A percentile compares a stretch with the other conserved stretches of the same genome.
phyloP scores from a whole-genome alignment of 305 asterid genomes.

The Rubia peregrina region DNA sequence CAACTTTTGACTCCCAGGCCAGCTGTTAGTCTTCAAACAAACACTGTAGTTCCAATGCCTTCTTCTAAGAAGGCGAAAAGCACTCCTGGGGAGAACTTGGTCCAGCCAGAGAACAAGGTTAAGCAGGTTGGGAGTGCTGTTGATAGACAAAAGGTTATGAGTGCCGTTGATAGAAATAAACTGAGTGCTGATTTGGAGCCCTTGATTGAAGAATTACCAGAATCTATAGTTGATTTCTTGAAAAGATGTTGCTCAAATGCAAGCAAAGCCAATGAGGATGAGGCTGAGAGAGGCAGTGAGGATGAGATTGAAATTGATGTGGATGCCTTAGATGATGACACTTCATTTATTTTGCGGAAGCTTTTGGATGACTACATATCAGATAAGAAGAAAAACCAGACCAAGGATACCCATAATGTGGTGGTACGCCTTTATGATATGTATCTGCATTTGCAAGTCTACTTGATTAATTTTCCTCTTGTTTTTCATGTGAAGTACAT shows the following conservation, averaged over 20 bases:
- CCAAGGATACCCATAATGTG: conserved; percentile 31
- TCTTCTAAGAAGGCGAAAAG: conserved; percentile 56
- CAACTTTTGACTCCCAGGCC: conserved; percentile 39
- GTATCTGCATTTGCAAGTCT: too few species aligned
- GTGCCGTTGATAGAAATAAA: conserved; percentile 46
- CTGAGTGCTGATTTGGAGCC: conserved; percentile 53
- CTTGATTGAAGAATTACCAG: conserved; percentile 54
- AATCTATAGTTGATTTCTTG: conserved; percentile 50
- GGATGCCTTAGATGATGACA: conserved; percentile 53
- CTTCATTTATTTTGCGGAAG: conserved; percentile 45
- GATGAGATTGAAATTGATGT: conserved; percentile 82
- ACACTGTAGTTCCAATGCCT: conserved; percentile 27
- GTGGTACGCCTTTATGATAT: conserved; percentile 33
- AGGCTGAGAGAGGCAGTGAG: conserved; percentile 58
- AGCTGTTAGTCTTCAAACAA: conserved; percentile 20
- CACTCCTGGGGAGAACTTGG: conserved; percentile 16
- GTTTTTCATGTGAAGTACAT: neutral
- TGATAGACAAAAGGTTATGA: conserved; percentile 51
- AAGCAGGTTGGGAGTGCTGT: conserved; percentile 40
- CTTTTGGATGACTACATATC: conserved; percentile 50
- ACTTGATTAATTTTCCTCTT: neutral
- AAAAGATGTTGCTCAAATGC: conserved; percentile 40
- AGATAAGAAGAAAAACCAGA: conserved; percentile 41
- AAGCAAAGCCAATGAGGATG: conserved; percentile 48
- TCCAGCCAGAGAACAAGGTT: conserved; percentile 30